phyloP scores from a whole-genome alignment of 2,329 filamentous ascomycete species.

The Fusarium redolens region DNA sequence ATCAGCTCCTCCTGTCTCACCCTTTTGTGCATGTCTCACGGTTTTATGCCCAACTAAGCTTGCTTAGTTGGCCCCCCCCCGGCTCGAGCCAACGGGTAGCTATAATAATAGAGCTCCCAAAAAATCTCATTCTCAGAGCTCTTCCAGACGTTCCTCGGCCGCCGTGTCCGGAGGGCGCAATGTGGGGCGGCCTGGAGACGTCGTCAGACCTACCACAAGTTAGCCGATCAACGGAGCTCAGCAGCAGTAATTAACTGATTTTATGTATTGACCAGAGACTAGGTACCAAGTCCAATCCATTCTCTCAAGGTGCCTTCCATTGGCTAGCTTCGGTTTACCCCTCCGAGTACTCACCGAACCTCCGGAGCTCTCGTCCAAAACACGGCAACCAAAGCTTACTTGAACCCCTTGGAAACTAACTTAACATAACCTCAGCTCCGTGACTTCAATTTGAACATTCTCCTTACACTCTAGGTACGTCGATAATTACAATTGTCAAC shows the following conservation, averaged over 20 bases:
- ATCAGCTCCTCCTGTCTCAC: no score
- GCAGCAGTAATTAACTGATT: slow-evolving; percentile 21
- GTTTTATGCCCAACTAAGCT: no score
- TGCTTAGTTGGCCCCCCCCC: no score
- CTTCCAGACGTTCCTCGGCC: background rate
- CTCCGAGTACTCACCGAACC: slow-evolving; percentile 29
- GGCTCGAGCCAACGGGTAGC: no score
- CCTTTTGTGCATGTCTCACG: no score
- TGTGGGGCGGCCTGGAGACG: slow-evolving; percentile 25
- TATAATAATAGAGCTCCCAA: background rate
- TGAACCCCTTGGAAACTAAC: slow-evolving; percentile 7
- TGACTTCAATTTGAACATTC: background rate
- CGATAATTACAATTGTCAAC: background rate
- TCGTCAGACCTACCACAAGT: slow-evolving; percentile 12
- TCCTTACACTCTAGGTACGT: slow-evolving; percentile 32
- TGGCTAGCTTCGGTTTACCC: slow-evolving; percentile 14
- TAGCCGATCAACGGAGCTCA: slow-evolving; percentile 43
- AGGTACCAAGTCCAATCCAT: background rate
- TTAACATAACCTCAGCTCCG: slow-evolving; percentile 12
- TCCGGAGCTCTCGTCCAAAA: slow-evolving; percentile 28
- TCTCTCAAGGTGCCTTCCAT: slow-evolving; percentile 10
- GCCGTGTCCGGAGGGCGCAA: slow-evolving; percentile 34
- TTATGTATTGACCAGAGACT: background rate
- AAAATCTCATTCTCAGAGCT: background rate
- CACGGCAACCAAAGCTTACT: slow-evolving; percentile 20